Base-by-base conservation (phyloP, 208 protist genomes). In the Giardia muris region DNA sequence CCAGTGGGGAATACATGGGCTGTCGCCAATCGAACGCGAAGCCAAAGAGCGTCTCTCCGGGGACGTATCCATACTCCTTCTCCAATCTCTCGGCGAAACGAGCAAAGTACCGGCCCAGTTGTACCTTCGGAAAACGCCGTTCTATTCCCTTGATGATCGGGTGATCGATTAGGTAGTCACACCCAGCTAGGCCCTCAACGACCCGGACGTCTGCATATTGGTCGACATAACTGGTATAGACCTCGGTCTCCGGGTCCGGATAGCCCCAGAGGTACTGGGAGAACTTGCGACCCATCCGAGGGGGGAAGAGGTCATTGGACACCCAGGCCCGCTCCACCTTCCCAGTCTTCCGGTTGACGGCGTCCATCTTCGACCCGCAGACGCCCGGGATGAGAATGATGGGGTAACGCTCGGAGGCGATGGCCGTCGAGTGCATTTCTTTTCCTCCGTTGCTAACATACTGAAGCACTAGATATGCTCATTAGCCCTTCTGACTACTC, bases 331-430 rank as follows among this genome's bases (percentile, higher is more conserved):
- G 42, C 86, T 89, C 86, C 45, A 43, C 42, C 42, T 89, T 43
- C 39, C 42, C 86, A 4, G 4, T 89, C 42, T 89, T 89, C 86
- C 45, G n/a, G 42, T 89, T 89, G n/a, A 4, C 42, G 4, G 86
- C 86, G 19, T 89, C 86, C 86, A 89, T 45, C 42, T 89, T 89
- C 3, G 86, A 89, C 45, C 86, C 86, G 42, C 19, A 22, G 42
- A 89, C 86, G 3, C 86, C 86, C n/a, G 86, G 86, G 45, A 89
- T 89, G 42, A 89, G 19, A 4, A 89, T 89, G 4, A 89, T 89
- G 3, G 86, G 86, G 10, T 10, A 30, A 76, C 10, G 67, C 67
- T 76, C n/a, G n/a, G n/a, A n/a, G n/a, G n/a, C n/a, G n/a, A n/a
- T n/a, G n/a, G n/a, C n/a, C n/a, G n/a, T n/a, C n/a, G n/a, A n/a